Evolutionary conservation across 768 basidiomycete species (phyloP).

Genomic region (Boletus reticulatus): DNA sequence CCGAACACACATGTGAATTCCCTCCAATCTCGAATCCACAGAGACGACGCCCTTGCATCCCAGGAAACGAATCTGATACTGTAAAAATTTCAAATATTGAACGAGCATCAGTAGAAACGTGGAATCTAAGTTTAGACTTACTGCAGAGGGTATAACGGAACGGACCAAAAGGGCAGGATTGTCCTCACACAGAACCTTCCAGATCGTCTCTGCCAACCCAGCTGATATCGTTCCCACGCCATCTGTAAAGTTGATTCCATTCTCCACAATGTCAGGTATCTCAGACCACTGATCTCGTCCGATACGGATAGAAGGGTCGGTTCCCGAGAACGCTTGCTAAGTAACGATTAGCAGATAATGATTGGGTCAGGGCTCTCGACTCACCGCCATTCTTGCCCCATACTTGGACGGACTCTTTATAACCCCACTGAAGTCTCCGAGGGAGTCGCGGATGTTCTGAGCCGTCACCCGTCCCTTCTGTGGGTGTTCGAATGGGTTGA

Average conservation of each 20-base stretch:
- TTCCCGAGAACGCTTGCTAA: slow-evolving; percentile 77
- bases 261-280: slow-evolving; percentile 53
- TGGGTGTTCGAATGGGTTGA: slow-evolving; percentile 57
- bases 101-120: background rate
- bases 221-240: slow-evolving; percentile 78
- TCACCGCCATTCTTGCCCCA: slow-evolving; percentile 69
- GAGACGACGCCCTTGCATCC: slow-evolving; percentile 82
- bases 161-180: slow-evolving; percentile 35
- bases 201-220: slow-evolving; percentile 58
- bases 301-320: slow-evolving; percentile 70
- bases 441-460: slow-evolving; percentile 52
- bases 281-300: slow-evolving; percentile 56
- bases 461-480: slow-evolving; percentile 48
- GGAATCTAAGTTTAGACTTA: slow-evolving; percentile 39
- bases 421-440: slow-evolving; percentile 69
- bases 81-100: background rate
- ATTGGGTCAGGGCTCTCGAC: background rate
- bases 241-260: slow-evolving; percentile 59
- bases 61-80: slow-evolving; percentile 81
- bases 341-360: slow-evolving; percentile 7
- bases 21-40: slow-evolving; percentile 53
- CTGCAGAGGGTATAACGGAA: slow-evolving; percentile 55
- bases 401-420: slow-evolving; percentile 69
- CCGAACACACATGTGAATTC: slow-evolving; percentile 67
- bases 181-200: slow-evolving; percentile 49